These are phyloP conservation scores for Nectriaceae sp. DNA, from an alignment of 2,329 filamentous ascomycete genomes.

Conservation along the genomic window DNA sequence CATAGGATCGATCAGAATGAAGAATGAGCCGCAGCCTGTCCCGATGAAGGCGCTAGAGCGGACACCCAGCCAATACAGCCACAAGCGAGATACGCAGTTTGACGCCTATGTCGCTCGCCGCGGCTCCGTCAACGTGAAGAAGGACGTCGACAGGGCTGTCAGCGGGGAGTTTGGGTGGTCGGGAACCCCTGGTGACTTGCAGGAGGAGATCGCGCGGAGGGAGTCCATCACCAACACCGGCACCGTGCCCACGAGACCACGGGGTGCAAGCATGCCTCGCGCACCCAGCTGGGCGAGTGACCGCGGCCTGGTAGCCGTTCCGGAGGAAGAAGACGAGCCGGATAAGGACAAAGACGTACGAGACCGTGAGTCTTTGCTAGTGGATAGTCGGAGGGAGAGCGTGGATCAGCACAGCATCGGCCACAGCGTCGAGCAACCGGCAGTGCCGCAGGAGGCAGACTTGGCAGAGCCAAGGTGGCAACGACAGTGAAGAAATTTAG, in stretches of 20 bases:
- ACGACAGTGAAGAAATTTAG: conserved; percentile 6
- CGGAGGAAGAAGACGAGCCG: conserved; percentile 38
- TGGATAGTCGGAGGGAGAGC: conserved; percentile 21
- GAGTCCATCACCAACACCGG: conserved; percentile 5
- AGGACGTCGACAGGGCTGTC: conserved; percentile 30
- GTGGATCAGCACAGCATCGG: conserved; percentile 3
- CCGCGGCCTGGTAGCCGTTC: conserved; percentile 39
- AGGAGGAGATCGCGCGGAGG: conserved; percentile 6
- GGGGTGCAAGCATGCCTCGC: conserved; percentile 31
- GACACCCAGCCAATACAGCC: conserved; percentile 39
- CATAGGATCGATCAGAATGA: conserved; percentile 27
- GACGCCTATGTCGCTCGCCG: conserved; percentile 45
- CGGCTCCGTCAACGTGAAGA: conserved; percentile 22
- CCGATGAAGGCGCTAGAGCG: conserved; percentile 23
- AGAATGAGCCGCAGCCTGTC: conserved; percentile 25
- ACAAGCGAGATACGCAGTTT: conserved; percentile 50
- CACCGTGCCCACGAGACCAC: conserved; percentile 19
- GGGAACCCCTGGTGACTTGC: conserved; percentile 8
- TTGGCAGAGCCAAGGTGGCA: conserved; percentile 31
- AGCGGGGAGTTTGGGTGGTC: conserved; percentile 36
- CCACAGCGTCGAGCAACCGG: conserved; percentile 21
- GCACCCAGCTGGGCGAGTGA: conserved; percentile 40
- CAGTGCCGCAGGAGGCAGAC: conserved; percentile 27
- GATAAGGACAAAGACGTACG: conserved; percentile 21
- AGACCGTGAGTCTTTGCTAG: conserved; percentile 33